Evolutionary conservation across 257 asterid species (phyloP).

Genomic region (Plantago elongata): DNA sequence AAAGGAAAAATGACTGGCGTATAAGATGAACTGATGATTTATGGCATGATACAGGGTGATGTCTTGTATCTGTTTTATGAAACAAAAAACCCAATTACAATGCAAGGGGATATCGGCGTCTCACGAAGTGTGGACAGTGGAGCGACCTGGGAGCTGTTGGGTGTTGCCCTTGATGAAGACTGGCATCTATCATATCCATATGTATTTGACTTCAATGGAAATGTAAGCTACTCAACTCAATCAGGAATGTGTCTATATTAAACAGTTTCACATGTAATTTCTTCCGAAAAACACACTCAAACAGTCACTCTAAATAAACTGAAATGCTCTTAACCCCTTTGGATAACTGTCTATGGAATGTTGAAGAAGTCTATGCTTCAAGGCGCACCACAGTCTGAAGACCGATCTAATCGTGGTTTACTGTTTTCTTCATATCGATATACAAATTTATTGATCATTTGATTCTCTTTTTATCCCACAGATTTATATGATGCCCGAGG

Average conservation of each 20-base stretch:
- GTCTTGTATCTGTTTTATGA: conserved; percentile 69
- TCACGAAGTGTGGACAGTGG: conserved; percentile 80
- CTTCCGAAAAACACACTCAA: too few relatives aligned
- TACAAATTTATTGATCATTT: too few relatives aligned
- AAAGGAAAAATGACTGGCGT: not conserved
- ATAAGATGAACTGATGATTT: conserved; percentile 22
- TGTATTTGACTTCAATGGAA: conserved; percentile 76
- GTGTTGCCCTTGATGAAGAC: conserved; percentile 81
- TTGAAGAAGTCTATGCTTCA: too few relatives aligned
- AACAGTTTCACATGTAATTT: not conserved
- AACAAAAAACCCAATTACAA: conserved; percentile 75
- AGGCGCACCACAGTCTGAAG: too few relatives aligned
- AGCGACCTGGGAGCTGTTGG: conserved; percentile 89
- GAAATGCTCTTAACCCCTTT: too few relatives aligned
- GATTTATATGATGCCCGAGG: conserved; percentile 98
- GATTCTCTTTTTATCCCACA: conserved; percentile 13
- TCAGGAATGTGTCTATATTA: not conserved
- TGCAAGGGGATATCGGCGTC: conserved; percentile 97
- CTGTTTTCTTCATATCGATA: too few relatives aligned
- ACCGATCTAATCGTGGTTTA: too few relatives aligned
- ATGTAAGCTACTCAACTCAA: conserved; percentile 43
- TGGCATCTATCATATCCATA: conserved; percentile 99
- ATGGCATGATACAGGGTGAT: conserved; percentile 55
- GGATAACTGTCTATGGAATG: too few relatives aligned
- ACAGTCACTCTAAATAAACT: too few relatives aligned